Evolutionary conservation across 2,329 filamentous ascomycete species (phyloP).

Genomic region (Trichoderma harzianum): DNA sequence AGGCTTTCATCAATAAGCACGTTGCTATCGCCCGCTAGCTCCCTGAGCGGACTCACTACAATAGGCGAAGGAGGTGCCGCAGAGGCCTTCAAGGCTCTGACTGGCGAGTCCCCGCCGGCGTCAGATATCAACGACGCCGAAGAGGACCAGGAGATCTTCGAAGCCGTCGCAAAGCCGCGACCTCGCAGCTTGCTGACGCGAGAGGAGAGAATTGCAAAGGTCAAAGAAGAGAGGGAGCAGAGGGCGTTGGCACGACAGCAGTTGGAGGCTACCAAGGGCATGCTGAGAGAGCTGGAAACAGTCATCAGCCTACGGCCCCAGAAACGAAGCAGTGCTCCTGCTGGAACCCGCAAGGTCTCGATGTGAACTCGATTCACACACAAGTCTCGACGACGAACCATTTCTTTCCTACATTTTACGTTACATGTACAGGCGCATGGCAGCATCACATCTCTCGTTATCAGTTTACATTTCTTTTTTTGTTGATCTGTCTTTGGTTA

Average conservation of each 20-base stretch:
- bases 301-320: conserved; percentile 63
- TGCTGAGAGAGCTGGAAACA: conserved; percentile 90
- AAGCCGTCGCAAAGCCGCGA: conserved; percentile 74
- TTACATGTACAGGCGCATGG: conserved; percentile 14
- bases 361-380: conserved; percentile 32
- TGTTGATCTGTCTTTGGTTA: neutral
- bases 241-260: conserved; percentile 70
- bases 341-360: conserved; percentile 39
- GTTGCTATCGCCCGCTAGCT: conserved; percentile 56
- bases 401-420: neutral
- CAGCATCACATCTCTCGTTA: conserved; percentile 2
- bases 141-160: conserved; percentile 79
- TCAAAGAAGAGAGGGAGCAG: conserved; percentile 79
- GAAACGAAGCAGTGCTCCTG: conserved; percentile 37
- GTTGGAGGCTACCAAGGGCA: conserved; percentile 76
- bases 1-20: conserved; percentile 61
- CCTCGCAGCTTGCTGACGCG: conserved; percentile 70
- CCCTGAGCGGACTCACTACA: conserved; percentile 65
- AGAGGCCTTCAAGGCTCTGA: conserved; percentile 73
- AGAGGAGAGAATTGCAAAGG: conserved; percentile 82
- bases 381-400: conserved; percentile 15
- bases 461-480: neutral
- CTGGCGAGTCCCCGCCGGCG: conserved; percentile 60
- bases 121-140: conserved; percentile 55
- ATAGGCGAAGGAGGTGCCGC: conserved; percentile 51